Evolutionary conservation across 2,329 filamentous ascomycete genomes (phyloP).

Genomic region (Diaporthe batatas): DNA sequence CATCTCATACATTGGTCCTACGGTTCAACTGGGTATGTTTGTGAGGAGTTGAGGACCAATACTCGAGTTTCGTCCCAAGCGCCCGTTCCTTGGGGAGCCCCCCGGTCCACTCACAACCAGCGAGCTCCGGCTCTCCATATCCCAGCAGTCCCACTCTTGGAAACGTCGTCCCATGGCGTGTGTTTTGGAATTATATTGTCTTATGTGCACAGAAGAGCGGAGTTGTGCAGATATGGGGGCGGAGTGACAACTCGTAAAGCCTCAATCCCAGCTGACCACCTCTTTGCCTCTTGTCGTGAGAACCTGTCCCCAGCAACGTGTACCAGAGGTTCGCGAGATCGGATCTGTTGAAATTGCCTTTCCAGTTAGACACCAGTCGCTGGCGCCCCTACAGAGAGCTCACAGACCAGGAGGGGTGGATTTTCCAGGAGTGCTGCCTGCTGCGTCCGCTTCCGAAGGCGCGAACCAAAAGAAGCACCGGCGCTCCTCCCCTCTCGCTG

Average conservation of each 20-base stretch:
- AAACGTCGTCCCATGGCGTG: not conserved
- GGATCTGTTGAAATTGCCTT: not conserved
- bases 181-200: not conserved
- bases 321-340: not conserved
- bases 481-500: not conserved
- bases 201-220: conserved; percentile 8
- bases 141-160: not conserved
- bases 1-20: conserved; percentile 21
- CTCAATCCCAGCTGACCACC: not conserved
- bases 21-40: conserved; percentile 1
- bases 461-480: not conserved
- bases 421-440: not conserved
- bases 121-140: too few species aligned
- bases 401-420: not conserved
- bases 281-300: not conserved
- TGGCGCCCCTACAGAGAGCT: not conserved
- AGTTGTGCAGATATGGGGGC: not conserved
- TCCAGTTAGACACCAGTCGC: not conserved
- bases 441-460: not conserved
- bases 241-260: not conserved
- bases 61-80: too few species aligned
- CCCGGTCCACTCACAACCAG: not conserved
- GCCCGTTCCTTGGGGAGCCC: not conserved
- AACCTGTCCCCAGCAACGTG: not conserved
- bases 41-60: not conserved